Percentiles rank a stretch among this genome's conserved stretches.
Conservation (phyloP, 352 stramenopile genomes). For the Phytophthora agathidicida region DNA sequence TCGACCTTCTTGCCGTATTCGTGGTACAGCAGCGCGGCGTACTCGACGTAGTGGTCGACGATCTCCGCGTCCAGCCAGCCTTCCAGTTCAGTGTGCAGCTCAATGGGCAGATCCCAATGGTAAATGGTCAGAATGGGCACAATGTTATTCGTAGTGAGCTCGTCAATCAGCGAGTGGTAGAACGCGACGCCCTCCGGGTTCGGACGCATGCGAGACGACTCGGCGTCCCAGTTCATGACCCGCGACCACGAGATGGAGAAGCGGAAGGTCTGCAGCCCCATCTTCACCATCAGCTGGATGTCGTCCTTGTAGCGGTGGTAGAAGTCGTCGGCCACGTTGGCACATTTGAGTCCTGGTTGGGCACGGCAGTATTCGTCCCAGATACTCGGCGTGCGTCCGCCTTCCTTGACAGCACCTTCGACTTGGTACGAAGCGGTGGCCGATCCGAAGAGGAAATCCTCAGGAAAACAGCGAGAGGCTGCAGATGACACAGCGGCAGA, state of each 20-base stretch:
- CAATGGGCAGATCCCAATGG: constrained; percentile 88
- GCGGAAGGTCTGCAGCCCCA: constrained; percentile 93
- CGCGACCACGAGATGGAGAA: constrained; percentile 93
- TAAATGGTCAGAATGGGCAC: constrained; percentile 6
- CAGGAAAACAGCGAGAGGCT: constrained; percentile 70
- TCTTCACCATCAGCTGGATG: constrained; percentile 89
- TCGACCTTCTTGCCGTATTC: constrained; percentile 90
- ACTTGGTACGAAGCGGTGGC: constrained; percentile 93
- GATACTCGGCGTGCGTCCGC: constrained; percentile 79
- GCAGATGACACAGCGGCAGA: constrained; percentile 1
- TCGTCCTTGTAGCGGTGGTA: constrained; percentile 92
- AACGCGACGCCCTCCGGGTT: constrained; percentile 90
- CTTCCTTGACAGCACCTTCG: constrained; percentile 86
- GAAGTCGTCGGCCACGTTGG: constrained; percentile 92
- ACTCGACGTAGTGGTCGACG: constrained; percentile 52
- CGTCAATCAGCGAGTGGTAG: constrained; percentile 92
- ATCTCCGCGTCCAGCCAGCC: constrained; percentile 34
- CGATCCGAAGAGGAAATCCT: constrained; percentile 84
- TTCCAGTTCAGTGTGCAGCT: constrained; percentile 64
- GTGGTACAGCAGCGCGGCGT: constrained; percentile 86
- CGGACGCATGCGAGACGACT: constrained; percentile 40
- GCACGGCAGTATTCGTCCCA: constrained; percentile 95
- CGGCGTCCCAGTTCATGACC: constrained; percentile 83
- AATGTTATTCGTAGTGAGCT: constrained; percentile 36
- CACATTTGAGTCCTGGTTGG: constrained; percentile 84